Base-by-base conservation (phyloP, 495 filamentous ascomycete genomes). In the Podospora pseudocomata region DNA sequence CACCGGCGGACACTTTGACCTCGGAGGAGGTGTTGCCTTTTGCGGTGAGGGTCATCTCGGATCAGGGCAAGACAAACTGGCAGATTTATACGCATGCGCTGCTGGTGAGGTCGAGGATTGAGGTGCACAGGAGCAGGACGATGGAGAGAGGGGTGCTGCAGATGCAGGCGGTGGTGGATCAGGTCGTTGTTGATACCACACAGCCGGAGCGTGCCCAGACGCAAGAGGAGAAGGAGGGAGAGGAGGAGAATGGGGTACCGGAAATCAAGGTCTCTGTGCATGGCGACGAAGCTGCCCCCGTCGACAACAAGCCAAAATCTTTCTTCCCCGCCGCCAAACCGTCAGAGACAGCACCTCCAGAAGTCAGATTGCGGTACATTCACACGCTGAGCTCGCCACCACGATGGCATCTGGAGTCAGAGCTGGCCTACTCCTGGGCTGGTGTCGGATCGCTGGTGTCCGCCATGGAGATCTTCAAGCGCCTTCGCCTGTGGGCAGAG, bases 51-150 rank as follows among this genome's bases (percentile, higher is more conserved):
- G 96, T 98, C 0, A 85, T 99, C 20, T 85, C 90, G 18, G 93
- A 95, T 65, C 92, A 93, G 60, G 39, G 39, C 39, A 90, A 91
- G 70, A 93, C 92, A 2, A 98, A 98, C 77, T 99, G 95, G 95
- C 96, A 98, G 77, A 89, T 97, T 23, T 98, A 99, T 75, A 97
- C 95, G 0, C 92, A 97, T 73, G 95, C 91, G 1, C 80, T 99
- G 5, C 81, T 98, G 2, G 88, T 97, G 5, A 86, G 95, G 57
- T 94, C 92, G 74, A 84, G 95, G 3, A 92, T 97, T 67, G 95
- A 99, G 78, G 87, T 91, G 0, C 91, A 93, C 75, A 86, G 85
- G 66, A 91, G 92, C 34, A 84, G 95, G 58, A 98, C 95, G 0
- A 83, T 93, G 5, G 96, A 99, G 74, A 82, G 95, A 66, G 89